Percentiles rank a stretch among this genome's conserved stretches.
Conservation (phyloP, 108 stramenopile species). For the Pseudonitzschia pungens region DNA sequence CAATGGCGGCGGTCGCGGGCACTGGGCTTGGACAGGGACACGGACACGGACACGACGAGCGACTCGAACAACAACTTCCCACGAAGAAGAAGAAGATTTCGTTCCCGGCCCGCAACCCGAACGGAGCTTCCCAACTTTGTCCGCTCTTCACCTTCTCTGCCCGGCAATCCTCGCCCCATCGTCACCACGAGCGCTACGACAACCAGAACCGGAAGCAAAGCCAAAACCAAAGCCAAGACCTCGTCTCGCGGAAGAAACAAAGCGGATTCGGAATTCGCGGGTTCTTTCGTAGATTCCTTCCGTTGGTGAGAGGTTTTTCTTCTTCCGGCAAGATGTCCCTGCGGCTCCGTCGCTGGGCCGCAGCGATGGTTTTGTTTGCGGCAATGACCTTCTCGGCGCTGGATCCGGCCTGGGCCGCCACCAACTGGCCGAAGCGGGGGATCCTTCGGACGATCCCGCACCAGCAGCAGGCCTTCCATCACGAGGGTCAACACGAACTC, state of each 20-base stretch:
- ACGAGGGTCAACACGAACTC: background rate
- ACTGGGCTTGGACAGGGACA: background rate
- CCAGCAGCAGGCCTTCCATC: background rate
- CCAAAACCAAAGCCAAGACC: no score
- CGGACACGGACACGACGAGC: background rate
- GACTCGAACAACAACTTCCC: background rate
- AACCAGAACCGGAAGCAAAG: no score
- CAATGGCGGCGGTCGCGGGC: background rate
- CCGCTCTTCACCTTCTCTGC: no score
- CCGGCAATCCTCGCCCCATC: no score
- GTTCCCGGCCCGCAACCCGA: no score
- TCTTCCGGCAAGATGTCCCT: no score
- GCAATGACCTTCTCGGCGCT: constrained; percentile 2
- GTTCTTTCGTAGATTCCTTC: background rate
- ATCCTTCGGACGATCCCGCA: constrained; percentile 43
- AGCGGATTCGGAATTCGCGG: constrained; percentile 5
- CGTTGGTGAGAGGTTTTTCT: no score
- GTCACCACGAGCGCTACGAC: no score
- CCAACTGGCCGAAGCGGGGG: constrained; percentile 68
- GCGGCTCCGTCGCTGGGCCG: constrained; percentile 7
- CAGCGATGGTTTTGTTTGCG: background rate
- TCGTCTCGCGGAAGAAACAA: background rate
- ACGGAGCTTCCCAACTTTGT: no score
- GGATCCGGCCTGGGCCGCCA: constrained; percentile 35
- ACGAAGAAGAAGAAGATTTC: no score